phyloP scores from a whole-genome alignment of 2,329 filamentous ascomycete genomes.

The Karstenula rhodostoma region DNA sequence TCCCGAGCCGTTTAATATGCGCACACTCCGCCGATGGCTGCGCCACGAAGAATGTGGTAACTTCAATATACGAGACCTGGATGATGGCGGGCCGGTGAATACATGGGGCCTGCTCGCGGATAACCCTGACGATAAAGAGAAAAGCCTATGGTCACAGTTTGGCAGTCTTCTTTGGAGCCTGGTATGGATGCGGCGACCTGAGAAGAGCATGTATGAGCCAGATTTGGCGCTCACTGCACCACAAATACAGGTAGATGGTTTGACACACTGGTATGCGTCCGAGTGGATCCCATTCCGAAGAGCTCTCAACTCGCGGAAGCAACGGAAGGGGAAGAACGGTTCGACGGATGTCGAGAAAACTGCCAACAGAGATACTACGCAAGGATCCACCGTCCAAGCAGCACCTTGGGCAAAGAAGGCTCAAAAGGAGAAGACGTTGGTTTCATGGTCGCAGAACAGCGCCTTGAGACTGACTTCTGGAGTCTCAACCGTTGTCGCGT shows the following conservation, averaged over 20 bases:
- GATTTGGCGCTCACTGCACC: slow-evolving; percentile 14
- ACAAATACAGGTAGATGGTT: slow-evolving; percentile 13
- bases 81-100: background rate
- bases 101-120: slow-evolving; percentile 11
- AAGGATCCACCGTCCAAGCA: background rate
- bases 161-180: slow-evolving; percentile 5
- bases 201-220: background rate
- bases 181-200: slow-evolving; percentile 5
- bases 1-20: slow-evolving; percentile 23
- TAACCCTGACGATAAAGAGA: background rate
- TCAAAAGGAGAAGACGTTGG: slow-evolving; percentile 10
- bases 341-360: slow-evolving; percentile 1
- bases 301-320: background rate
- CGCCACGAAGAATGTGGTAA: slow-evolving; percentile 1
- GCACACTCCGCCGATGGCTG: slow-evolving; percentile 19
- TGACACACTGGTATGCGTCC: slow-evolving; percentile 15
- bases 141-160: slow-evolving; percentile 16
- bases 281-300: slow-evolving; percentile 10
- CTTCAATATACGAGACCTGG: background rate
- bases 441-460: slow-evolving; percentile 10
- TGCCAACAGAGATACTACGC: background rate
- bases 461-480: slow-evolving; percentile 16
- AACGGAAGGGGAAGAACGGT: background rate
- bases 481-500: slow-evolving; percentile 21
- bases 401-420: background rate